A percentile compares a stretch with the other conserved stretches of the same genome.
Conservation (phyloP, 1,284 basidiomycete species). For the Vanrija pseudolonga region DNA sequence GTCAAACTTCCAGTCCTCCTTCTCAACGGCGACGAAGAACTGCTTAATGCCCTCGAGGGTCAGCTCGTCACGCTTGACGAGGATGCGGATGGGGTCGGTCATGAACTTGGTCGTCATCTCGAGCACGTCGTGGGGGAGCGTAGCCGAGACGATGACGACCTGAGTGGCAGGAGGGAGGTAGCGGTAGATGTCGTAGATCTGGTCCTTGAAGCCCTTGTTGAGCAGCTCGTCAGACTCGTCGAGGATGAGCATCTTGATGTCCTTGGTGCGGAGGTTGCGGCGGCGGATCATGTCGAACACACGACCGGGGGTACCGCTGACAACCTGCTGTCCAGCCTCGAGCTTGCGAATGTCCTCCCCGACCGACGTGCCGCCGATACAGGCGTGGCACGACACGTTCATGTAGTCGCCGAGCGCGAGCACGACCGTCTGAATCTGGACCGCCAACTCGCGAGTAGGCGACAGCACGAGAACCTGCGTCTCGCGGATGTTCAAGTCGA, state of each 20-base stretch:
- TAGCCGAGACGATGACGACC: conserved; percentile 93
- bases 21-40: conserved; percentile 99
- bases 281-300: conserved; percentile 99
- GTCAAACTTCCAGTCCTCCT: conserved; percentile 99
- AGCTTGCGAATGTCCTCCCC: conserved; percentile 98
- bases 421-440: conserved; percentile 98
- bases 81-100: conserved; percentile 92
- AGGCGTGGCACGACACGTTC: conserved; percentile 99
- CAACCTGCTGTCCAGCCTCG: conserved; percentile 96
- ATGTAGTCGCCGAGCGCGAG: conserved; percentile 97
- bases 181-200: conserved; percentile 99
- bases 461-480: conserved; percentile 95
- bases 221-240: conserved; percentile 97
- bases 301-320: conserved; percentile 94
- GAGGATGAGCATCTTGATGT: conserved; percentile 99
- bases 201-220: conserved; percentile 99
- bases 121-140: conserved; percentile 92
- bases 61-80: conserved; percentile 99
- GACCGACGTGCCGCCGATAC: conserved; percentile 95
- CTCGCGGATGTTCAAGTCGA: conserved; percentile 92
- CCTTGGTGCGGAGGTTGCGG: conserved; percentile 86
- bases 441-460: conserved; percentile 90
- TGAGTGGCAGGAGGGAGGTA: conserved; percentile 98
- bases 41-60: conserved; percentile 99
- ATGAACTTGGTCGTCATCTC: conserved; percentile 99